phyloP scores from a whole-genome alignment of 2,329 filamentous ascomycete species.

The Amylocarpus encephaloides region DNA sequence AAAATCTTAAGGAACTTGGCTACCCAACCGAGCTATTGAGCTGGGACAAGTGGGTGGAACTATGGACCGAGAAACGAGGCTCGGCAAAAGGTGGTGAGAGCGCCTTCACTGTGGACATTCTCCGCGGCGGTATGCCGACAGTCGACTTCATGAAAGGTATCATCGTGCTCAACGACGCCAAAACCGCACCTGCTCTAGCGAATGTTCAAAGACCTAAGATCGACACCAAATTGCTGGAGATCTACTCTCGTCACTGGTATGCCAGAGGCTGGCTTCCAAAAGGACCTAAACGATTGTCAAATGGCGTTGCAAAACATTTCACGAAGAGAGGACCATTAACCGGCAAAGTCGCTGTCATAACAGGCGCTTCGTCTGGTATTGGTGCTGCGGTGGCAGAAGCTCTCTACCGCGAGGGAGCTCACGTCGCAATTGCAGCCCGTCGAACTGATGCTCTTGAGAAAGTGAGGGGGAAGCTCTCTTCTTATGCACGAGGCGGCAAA shows the following conservation, averaged over 20 bases:
- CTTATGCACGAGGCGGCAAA: conserved; percentile 47
- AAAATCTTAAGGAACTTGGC: conserved; percentile 57
- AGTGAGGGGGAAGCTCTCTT: conserved; percentile 54
- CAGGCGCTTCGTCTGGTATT: conserved; percentile 73
- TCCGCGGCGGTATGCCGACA: conserved; percentile 73
- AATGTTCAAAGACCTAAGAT: conserved; percentile 60
- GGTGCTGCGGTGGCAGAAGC: conserved; percentile 67
- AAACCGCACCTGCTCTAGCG: conserved; percentile 54
- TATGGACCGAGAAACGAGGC: conserved; percentile 68
- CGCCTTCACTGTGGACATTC: conserved; percentile 70
- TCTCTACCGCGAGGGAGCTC: conserved; percentile 63
- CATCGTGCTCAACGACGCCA: conserved; percentile 65
- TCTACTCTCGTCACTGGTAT: conserved; percentile 74
- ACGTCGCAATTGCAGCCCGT: conserved; percentile 66
- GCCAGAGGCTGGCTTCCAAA: conserved; percentile 68
- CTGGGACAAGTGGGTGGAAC: conserved; percentile 68
- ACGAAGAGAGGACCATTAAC: conserved; percentile 50
- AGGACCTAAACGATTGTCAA: conserved; percentile 48
- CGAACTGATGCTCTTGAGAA: conserved; percentile 62
- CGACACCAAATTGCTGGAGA: conserved; percentile 64
- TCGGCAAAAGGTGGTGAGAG: conserved; percentile 59
- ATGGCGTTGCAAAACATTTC: conserved; percentile 39
- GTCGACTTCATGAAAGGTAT: conserved; percentile 65
- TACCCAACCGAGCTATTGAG: conserved; percentile 60
- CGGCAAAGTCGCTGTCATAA: conserved; percentile 69